Base-by-base conservation (phyloP, 163 green algal species). In the Volvox carteri region DNA sequence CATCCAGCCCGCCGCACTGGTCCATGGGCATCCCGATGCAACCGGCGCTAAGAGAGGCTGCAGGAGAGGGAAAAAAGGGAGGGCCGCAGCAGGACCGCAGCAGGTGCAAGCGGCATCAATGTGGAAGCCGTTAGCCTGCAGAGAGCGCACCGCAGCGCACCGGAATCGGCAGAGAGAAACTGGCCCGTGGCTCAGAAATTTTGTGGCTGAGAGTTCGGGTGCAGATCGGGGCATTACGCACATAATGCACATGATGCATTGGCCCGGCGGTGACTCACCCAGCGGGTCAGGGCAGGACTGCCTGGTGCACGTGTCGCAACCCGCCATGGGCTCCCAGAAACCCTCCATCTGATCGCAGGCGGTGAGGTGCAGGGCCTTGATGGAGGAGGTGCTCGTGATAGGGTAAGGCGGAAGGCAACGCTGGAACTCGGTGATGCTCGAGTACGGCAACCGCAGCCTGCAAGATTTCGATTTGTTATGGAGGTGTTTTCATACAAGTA, bases 21-120 rank as follows among this genome's bases (percentile, higher is more conserved):
- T 44, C 79, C 79, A 87, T 87, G 62, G 50, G 37, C 62, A 78
- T 78, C n/a, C 48, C 62, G 19, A 78, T 75, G 33, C 79, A 87
- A 30, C 79, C 79, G 2, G 28, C 30, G 1, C 37, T 42, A 7
- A 67, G 52, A 1, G 60, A 78, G 37, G 52, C 79, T 87, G 73
- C n/a, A n/a, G n/a, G n/a, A n/a, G n/a, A n/a, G n/a, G n/a, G n/a
- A n/a, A n/a, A n/a, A n/a, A n/a, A n/a, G n/a, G n/a, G n/a, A n/a
- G n/a, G n/a, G n/a, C n/a, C n/a, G n/a, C n/a, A n/a, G n/a, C n/a
- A n/a, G n/a, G n/a, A n/a, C n/a, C n/a, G n/a, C n/a, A n/a, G n/a
- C n/a, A n/a, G n/a, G n/a, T n/a, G n/a, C n/a, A n/a, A n/a, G n/a
- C n/a, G n/a, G n/a, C n/a, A n/a, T n/a, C n/a, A n/a, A n/a, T n/a